phyloP scores from a whole-genome alignment of 169 alveolate species.

The Eimeria sp. region DNA sequence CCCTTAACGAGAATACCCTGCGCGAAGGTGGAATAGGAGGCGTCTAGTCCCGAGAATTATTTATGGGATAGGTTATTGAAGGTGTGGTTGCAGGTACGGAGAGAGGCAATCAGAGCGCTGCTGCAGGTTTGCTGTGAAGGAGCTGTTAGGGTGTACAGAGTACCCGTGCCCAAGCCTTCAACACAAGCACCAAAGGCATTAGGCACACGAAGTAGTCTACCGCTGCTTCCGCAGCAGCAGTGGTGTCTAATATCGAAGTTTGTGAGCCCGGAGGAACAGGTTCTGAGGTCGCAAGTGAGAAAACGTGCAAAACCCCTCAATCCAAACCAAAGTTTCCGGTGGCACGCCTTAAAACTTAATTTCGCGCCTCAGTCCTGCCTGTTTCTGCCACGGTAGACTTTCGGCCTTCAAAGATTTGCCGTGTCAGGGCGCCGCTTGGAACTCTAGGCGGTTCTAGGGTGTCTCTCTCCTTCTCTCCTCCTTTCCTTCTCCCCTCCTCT shows the following conservation, averaged over 20 bases:
- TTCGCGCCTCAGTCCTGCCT: background rate
- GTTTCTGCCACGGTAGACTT: background rate
- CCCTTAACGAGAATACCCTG: background rate
- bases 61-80: background rate
- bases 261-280: constrained; percentile 66
- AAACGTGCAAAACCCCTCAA: too few relatives aligned
- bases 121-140: constrained; percentile 81
- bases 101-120: constrained; percentile 74
- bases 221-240: background rate
- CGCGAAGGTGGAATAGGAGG: too few relatives aligned
- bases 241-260: constrained; percentile 64
- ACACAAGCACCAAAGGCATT: background rate
- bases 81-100: constrained; percentile 38
- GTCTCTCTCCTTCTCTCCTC: too few relatives aligned
- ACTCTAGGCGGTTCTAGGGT: too few relatives aligned
- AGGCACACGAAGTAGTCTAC: background rate
- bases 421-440: too few relatives aligned
- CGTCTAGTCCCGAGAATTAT: too few relatives aligned
- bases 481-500: too few relatives aligned
- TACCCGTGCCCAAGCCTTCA: background rate
- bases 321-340: background rate
- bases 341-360: background rate
- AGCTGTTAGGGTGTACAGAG: constrained; percentile 73
- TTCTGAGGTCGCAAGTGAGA: constrained; percentile 2
- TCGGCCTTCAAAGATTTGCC: background rate